These are phyloP conservation scores for Penicillium riverlandense DNA, from an alignment of 495 filamentous ascomycete species.

Conservation along the genomic window DNA sequence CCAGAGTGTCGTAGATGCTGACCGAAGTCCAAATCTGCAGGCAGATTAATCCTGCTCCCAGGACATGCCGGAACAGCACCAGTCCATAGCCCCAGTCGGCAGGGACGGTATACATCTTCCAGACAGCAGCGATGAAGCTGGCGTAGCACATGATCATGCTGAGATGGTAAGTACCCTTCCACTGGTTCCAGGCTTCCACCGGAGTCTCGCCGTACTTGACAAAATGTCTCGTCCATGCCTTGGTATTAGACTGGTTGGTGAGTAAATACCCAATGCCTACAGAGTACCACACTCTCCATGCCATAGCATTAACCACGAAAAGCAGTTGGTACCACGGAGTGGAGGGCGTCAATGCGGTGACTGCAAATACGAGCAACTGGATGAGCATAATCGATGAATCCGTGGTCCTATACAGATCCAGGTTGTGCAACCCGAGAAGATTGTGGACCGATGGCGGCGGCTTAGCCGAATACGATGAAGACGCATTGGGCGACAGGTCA, in stretches of 20 bases:
- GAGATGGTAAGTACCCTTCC: slow-evolving; percentile 93
- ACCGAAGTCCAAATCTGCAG: slow-evolving; percentile 89
- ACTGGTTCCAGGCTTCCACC: slow-evolving; percentile 92
- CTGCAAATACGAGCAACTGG: slow-evolving; percentile 59
- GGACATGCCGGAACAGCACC: slow-evolving; percentile 75
- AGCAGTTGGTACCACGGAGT: slow-evolving; percentile 65
- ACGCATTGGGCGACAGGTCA: slow-evolving; percentile 31
- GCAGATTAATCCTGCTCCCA: slow-evolving; percentile 72
- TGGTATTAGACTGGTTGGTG: slow-evolving; percentile 75
- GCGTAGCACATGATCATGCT: slow-evolving; percentile 84
- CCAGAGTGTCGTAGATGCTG: slow-evolving; percentile 93
- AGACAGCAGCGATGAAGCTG: slow-evolving; percentile 83
- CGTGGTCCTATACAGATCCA: slow-evolving; percentile 80
- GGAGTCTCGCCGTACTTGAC: slow-evolving; percentile 89
- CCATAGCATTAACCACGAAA: slow-evolving; percentile 71
- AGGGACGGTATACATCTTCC: slow-evolving; percentile 91
- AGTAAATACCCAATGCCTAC: slow-evolving; percentile 82
- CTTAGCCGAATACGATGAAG: slow-evolving; percentile 28
- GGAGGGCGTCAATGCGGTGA: slow-evolving; percentile 71
- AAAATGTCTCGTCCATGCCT: slow-evolving; percentile 93
- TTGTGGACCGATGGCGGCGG: slow-evolving; percentile 67
- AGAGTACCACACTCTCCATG: slow-evolving; percentile 90
- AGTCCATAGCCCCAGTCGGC: slow-evolving; percentile 78
- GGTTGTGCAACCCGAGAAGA: slow-evolving; percentile 69
- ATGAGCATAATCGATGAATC: slow-evolving; percentile 75